phyloP scores from a whole-genome alignment of 2,329 filamentous ascomycete genomes.

The Alternaria sp. region DNA sequence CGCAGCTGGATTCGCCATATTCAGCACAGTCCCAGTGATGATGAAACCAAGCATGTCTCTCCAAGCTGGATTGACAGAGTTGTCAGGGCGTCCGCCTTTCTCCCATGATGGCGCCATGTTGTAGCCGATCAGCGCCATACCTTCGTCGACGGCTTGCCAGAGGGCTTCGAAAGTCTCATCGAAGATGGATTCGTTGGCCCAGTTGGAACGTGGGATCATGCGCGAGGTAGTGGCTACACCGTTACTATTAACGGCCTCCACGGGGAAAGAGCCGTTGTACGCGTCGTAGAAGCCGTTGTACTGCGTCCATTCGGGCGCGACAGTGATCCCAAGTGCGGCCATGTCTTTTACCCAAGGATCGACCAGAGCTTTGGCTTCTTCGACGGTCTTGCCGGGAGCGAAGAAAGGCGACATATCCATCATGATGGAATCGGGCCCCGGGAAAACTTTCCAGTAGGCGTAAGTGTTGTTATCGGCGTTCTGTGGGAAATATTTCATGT shows the following conservation, averaged over 20 bases:
- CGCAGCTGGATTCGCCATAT: not conserved
- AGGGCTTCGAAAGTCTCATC: not conserved
- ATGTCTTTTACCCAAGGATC: not conserved
- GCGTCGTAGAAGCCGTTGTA: not conserved
- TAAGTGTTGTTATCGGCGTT: not conserved
- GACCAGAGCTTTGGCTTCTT: not conserved
- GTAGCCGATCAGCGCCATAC: not conserved
- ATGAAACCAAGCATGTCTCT: not conserved
- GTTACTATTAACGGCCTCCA: not conserved
- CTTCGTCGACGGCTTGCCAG: not conserved
- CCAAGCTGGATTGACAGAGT: constrained; percentile 2
- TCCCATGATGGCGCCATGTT: not conserved
- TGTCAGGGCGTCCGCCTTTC: constrained; percentile 1
- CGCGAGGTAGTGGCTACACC: not conserved
- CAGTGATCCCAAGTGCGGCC: not conserved
- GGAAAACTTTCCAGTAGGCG: not conserved
- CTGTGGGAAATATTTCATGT: not conserved
- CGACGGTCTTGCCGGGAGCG: not conserved
- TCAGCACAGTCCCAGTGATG: not conserved
- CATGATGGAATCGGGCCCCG: not conserved
- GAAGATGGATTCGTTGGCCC: not conserved
- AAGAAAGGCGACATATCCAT: constrained; percentile 1
- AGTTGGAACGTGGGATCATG: not conserved
- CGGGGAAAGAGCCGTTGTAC: not conserved
- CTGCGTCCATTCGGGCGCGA: not conserved